Evolutionary conservation across 768 basidiomycete species (phyloP).

Genomic region (Lactarius akahatsu): DNA sequence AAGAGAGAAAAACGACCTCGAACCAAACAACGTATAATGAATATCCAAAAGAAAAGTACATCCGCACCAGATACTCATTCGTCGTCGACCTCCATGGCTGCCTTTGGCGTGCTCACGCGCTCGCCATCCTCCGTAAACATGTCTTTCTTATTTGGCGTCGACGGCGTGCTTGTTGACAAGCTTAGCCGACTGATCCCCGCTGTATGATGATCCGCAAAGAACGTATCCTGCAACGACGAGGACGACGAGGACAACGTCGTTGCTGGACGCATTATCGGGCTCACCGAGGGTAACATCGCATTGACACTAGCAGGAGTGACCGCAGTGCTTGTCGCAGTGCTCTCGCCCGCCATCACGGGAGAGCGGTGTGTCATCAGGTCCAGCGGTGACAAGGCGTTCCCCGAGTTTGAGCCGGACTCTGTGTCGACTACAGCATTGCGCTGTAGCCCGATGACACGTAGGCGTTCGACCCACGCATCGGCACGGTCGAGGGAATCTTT

Average conservation of each 20-base stretch:
- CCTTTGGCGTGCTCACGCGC: conserved; percentile 19
- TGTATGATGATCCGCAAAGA: conserved; percentile 22
- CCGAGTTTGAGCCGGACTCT: background rate
- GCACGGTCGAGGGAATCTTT: conserved; percentile 85
- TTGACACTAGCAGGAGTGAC: conserved; percentile 17
- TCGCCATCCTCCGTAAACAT: conserved; percentile 31
- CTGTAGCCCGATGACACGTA: conserved; percentile 75
- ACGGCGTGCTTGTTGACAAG: conserved; percentile 16
- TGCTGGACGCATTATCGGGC: conserved; percentile 20
- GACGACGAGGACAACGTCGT: conserved; percentile 22
- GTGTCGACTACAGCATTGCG: conserved; percentile 39
- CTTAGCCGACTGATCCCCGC: conserved; percentile 25
- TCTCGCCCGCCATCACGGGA: conserved; percentile 18
- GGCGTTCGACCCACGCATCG: conserved; percentile 86
- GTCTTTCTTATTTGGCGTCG: conserved; percentile 29
- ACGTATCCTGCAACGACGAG: conserved; percentile 14
- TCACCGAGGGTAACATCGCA: conserved; percentile 22
- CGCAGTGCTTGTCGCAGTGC: conserved; percentile 24
- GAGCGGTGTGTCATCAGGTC: conserved; percentile 24
- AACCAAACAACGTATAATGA: background rate
- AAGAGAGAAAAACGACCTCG: background rate
- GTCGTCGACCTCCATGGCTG: conserved; percentile 28
- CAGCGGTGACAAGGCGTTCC: conserved; percentile 12
- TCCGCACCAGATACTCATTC: conserved; percentile 9
- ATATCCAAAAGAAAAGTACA: background rate